These are phyloP conservation scores for Microbotryum lychnidis-dioicae DNA, from an alignment of 1,284 basidiomycete species.

Conservation along the genomic window DNA sequence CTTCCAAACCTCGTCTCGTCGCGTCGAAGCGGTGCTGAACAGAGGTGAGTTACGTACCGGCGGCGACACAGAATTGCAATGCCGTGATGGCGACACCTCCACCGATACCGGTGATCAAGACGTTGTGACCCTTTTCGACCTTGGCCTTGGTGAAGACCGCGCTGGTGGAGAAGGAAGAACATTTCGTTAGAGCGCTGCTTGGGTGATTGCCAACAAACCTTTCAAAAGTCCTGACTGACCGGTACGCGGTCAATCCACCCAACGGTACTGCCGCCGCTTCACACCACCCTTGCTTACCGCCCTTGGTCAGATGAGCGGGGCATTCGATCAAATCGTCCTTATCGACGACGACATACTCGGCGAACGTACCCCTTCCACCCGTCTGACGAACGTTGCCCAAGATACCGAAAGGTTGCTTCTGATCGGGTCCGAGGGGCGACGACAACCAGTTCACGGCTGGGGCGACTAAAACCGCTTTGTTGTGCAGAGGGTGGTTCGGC, in stretches of 20 bases:
- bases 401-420: constrained; percentile 27
- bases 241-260: constrained; percentile 72
- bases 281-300: constrained; percentile 31
- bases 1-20: no score
- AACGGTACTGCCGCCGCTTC: constrained; percentile 67
- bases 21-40: background rate
- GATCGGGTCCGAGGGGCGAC: constrained; percentile 29
- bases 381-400: constrained; percentile 28
- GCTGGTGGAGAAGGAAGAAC: constrained; percentile 41
- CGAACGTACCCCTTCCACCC: constrained; percentile 54
- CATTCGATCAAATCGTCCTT: constrained; percentile 59
- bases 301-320: constrained; percentile 61
- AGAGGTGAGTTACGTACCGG: constrained; percentile 28
- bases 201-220: background rate
- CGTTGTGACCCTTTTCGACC: constrained; percentile 57
- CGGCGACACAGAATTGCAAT: constrained; percentile 65
- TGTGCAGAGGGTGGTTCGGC: constrained; percentile 20
- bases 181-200: background rate
- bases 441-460: constrained; percentile 29
- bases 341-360: constrained; percentile 66
- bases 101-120: constrained; percentile 63
- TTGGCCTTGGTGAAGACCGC: constrained; percentile 61
- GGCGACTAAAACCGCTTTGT: constrained; percentile 29
- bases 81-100: constrained; percentile 71
- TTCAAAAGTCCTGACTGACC: constrained; percentile 44